These are phyloP conservation scores for Halenospora varia DNA, from an alignment of 495 filamentous ascomycete species.

Conservation along the genomic window DNA sequence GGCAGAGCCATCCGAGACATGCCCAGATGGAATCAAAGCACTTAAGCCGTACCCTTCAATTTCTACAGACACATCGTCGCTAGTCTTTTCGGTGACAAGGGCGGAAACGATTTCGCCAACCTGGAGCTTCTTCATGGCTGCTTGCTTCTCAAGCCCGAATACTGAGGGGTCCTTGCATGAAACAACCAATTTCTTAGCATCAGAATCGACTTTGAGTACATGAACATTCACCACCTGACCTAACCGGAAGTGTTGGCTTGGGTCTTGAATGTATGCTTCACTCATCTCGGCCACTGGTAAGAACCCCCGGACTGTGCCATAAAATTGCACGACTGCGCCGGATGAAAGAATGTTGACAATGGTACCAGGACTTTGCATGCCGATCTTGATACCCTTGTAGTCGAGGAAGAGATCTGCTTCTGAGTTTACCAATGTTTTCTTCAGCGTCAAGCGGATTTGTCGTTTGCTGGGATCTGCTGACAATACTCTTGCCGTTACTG, in stretches of 20 bases:
- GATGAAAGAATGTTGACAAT: conserved; percentile 70
- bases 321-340: conserved; percentile 93
- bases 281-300: conserved; percentile 96
- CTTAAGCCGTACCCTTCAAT: conserved; percentile 66
- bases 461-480: conserved; percentile 73
- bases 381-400: conserved; percentile 64
- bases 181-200: conserved; percentile 68
- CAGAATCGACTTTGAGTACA: conserved; percentile 70
- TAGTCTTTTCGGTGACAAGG: conserved; percentile 79
- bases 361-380: conserved; percentile 75
- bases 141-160: conserved; percentile 70
- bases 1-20: conserved; percentile 76
- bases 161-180: conserved; percentile 86
- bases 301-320: conserved; percentile 74
- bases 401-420: conserved; percentile 70
- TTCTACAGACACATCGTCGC: conserved; percentile 73
- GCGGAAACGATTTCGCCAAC: conserved; percentile 69
- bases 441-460: conserved; percentile 82
- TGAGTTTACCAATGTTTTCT: conserved; percentile 90
- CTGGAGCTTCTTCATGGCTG: conserved; percentile 65
- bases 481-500: conserved; percentile 78
- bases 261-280: conserved; percentile 88
- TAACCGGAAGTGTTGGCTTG: conserved; percentile 77
- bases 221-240: conserved; percentile 91
- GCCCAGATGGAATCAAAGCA: conserved; percentile 67